These are phyloP conservation scores for Oryza punctata DNA, from an alignment of 176 grass and related monocot genomes.

Conservation along the genomic window DNA sequence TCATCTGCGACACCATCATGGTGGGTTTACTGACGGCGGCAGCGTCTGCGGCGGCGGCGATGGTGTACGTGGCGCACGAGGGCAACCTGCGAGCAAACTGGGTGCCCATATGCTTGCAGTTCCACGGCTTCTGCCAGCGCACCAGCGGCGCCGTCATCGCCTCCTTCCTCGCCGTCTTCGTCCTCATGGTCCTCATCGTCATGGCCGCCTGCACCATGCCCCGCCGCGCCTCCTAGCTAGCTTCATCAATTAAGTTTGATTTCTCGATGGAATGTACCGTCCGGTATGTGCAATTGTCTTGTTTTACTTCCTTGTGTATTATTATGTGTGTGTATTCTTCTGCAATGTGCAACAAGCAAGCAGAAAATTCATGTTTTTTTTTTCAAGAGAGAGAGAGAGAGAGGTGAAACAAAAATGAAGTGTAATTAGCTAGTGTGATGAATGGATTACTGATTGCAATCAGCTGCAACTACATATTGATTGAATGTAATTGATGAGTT, in stretches of 20 bases:
- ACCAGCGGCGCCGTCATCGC: constrained; percentile 83
- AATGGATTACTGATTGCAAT: no score
- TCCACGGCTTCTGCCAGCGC: constrained; percentile 82
- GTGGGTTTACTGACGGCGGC: constrained; percentile 48
- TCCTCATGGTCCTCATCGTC: constrained; percentile 68
- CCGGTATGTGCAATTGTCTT: no score
- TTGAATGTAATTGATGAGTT: background rate
- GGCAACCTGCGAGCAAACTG: constrained; percentile 72
- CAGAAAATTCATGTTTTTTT: background rate
- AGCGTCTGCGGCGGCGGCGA: constrained; percentile 56
- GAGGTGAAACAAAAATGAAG: background rate
- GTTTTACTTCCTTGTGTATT: no score
- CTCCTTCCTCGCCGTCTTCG: constrained; percentile 73
- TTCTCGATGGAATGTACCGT: no score
- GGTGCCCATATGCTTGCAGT: constrained; percentile 85
- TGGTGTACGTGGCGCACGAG: constrained; percentile 79
- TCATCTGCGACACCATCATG: constrained; percentile 61
- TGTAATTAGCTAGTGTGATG: no score
- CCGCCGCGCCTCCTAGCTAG: constrained; percentile 33
- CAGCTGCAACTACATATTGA: no score
- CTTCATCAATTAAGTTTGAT: no score
- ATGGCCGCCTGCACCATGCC: constrained; percentile 51
- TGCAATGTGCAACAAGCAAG: background rate
- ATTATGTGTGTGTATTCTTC: background rate
- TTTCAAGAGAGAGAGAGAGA: background rate